Percentiles rank a stretch among this genome's conserved stretches.
phyloP scores from a whole-genome alignment of 2,329 filamentous ascomycete genomes.

The Exophiala xenobiotica region DNA sequence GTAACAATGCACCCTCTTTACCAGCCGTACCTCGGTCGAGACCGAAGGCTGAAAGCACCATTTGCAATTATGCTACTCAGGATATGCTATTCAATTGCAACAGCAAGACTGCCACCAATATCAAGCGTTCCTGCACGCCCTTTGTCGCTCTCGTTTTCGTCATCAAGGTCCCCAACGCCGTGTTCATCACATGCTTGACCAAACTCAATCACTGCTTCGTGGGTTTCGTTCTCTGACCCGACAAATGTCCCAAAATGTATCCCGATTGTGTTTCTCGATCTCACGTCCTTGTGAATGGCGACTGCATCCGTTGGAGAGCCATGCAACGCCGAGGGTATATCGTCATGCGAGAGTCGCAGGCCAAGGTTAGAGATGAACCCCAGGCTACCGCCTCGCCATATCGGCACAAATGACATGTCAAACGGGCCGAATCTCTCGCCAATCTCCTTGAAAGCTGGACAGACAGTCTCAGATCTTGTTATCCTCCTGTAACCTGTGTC shows the following conservation, averaged over 20 bases:
- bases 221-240: conserved; percentile 16
- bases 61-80: too few species aligned
- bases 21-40: too few species aligned
- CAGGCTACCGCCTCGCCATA: conserved; percentile 44
- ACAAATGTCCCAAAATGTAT: conserved; percentile 51
- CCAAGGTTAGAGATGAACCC: conserved; percentile 22
- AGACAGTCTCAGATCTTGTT: conserved; percentile 39
- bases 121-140: conserved; percentile 18
- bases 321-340: conserved; percentile 47
- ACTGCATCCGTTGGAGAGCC: conserved; percentile 49
- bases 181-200: conserved; percentile 10
- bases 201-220: conserved; percentile 21
- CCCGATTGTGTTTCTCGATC: conserved; percentile 48
- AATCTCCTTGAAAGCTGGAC: conserved; percentile 50
- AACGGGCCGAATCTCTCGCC: conserved; percentile 49
- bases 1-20: too few species aligned
- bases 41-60: too few species aligned
- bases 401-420: conserved; percentile 50
- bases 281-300: conserved; percentile 48
- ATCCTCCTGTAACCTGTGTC: conserved; percentile 49
- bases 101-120: conserved; percentile 21
- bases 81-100: conserved; percentile 9
- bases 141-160: conserved; percentile 1
- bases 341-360: conserved; percentile 38
- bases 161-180: conserved; percentile 4